These are phyloP conservation scores for Xanthoparmelia taractica DNA, from an alignment of 495 filamentous ascomycete genomes.

Conservation along the genomic window DNA sequence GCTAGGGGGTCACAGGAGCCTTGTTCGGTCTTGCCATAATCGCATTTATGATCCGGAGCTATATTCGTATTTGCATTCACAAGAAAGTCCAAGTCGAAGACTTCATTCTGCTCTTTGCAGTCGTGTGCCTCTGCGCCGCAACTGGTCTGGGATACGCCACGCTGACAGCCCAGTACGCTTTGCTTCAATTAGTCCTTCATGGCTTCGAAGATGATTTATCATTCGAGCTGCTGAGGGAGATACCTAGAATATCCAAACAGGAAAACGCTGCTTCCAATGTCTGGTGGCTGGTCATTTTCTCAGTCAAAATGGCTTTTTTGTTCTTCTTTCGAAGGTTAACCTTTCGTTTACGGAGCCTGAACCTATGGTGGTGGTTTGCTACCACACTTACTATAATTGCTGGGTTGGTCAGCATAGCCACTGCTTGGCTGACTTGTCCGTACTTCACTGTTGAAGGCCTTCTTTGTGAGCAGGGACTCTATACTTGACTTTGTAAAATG, in stretches of 20 bases:
- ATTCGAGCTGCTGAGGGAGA: neutral
- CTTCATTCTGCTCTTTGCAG: constrained; percentile 10
- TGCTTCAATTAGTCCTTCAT: constrained; percentile 7
- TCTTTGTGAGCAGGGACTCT: constrained; percentile 7
- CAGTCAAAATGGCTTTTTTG: constrained; percentile 17
- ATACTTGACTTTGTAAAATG: neutral
- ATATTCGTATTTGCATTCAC: constrained; percentile 8
- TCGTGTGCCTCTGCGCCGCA: constrained; percentile 10
- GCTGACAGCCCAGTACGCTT: constrained; percentile 9
- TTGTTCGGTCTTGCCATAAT: constrained; percentile 17
- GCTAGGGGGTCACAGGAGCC: constrained; percentile 15
- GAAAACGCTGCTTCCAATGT: constrained; percentile 7
- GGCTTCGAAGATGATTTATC: neutral
- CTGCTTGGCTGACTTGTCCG: constrained; percentile 13
- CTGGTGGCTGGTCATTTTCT: constrained; percentile 15
- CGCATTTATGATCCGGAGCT: constrained; percentile 11
- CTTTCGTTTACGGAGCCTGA: constrained; percentile 19
- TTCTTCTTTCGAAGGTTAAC: constrained; percentile 21
- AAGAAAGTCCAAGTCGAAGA: constrained; percentile 17
- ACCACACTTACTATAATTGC: constrained; percentile 9
- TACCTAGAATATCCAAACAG: constrained; percentile 6
- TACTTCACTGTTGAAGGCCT: constrained; percentile 13
- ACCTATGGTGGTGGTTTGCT: constrained; percentile 18
- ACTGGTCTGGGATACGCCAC: constrained; percentile 13
- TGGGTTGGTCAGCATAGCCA: constrained; percentile 5